phyloP scores from a whole-genome alignment of 2,329 filamentous ascomycete species.

The Colletotrichum endophyticum region DNA sequence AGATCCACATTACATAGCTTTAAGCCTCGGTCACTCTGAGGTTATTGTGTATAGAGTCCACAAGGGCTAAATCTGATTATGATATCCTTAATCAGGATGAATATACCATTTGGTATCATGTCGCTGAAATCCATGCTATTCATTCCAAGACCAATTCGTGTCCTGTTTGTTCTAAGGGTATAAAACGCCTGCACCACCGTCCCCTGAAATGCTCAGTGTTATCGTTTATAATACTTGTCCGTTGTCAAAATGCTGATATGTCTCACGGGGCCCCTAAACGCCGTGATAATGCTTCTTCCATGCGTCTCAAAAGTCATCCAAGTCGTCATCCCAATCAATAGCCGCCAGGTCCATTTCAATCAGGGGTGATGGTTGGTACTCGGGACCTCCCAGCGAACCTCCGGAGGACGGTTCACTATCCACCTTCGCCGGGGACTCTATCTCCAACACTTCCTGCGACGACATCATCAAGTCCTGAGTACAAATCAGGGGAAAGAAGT shows the following conservation, averaged over 20 bases:
- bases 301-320: slow-evolving; percentile 17
- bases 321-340: slow-evolving; percentile 19
- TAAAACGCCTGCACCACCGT: background rate
- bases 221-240: background rate
- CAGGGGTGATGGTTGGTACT: background rate
- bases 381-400: background rate
- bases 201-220: background rate
- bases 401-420: background rate
- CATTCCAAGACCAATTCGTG: background rate
- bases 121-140: background rate
- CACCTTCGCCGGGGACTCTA: slow-evolving; percentile 32
- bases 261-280: background rate
- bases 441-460: slow-evolving; percentile 51
- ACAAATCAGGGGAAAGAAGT: slow-evolving; percentile 38
- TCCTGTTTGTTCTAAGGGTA: background rate
- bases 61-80: background rate
- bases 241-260: background rate
- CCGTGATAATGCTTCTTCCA: background rate
- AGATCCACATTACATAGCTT: background rate
- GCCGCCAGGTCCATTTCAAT: slow-evolving; percentile 7
- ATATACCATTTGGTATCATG: background rate
- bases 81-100: background rate
- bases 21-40: background rate
- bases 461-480: slow-evolving; percentile 53
- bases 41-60: background rate